These are phyloP conservation scores for Miscanthus lutarioriparius DNA, from an alignment of 176 grass and related monocot species.

Conservation along the genomic window DNA sequence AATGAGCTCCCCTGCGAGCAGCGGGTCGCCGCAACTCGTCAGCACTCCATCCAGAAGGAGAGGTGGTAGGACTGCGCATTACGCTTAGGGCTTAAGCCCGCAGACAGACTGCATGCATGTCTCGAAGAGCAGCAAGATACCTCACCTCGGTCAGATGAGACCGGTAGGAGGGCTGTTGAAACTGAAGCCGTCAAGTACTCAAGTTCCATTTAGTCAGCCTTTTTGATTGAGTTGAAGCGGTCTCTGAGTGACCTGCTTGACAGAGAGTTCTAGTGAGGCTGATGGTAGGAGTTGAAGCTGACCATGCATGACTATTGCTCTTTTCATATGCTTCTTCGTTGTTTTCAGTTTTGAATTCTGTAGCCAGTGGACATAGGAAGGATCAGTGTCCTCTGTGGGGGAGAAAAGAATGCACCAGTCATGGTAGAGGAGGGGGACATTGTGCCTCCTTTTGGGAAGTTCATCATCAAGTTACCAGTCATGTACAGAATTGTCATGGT, in stretches of 20 bases:
- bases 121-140: not conserved
- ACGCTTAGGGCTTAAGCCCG: conserved; percentile 8
- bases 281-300: conserved; percentile 28
- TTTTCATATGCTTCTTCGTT: not conserved
- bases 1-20: conserved; percentile 36
- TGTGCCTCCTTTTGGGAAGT: not conserved
- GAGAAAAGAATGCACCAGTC: not conserved
- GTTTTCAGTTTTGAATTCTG: too few species aligned
- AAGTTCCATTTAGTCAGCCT: conserved; percentile 24
- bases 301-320: conserved; percentile 11
- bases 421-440: not conserved
- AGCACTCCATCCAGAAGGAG: conserved; percentile 57
- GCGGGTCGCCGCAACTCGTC: conserved; percentile 32
- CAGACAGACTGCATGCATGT: not conserved
- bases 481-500: conserved; percentile 32
- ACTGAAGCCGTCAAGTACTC: conserved; percentile 27
- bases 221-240: conserved; percentile 38
- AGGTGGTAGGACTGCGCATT: conserved; percentile 27
- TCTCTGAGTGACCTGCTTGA: conserved; percentile 22
- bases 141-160: not conserved
- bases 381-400: not conserved
- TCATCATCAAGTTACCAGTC: not conserved
- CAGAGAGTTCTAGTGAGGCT: not conserved
- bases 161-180: conserved; percentile 9
- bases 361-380: too few species aligned